Evolutionary conservation across 139 green algal species (phyloP).

Genomic region (Chlamydomonas incerta): DNA sequence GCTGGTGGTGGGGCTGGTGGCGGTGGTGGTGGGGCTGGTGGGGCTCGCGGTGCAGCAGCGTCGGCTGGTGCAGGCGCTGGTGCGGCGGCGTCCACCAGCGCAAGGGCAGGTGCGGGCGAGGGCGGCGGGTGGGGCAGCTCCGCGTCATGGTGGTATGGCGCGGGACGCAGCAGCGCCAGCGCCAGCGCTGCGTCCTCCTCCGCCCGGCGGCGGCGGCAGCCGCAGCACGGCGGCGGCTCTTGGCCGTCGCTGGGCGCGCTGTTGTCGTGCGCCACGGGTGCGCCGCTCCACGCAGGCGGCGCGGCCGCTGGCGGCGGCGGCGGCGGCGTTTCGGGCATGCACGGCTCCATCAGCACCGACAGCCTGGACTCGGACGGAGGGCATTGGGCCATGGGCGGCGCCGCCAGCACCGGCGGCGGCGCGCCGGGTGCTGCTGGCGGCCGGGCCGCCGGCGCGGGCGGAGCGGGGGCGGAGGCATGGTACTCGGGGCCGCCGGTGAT

Average conservation of each 20-base stretch:
- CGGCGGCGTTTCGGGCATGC: background rate
- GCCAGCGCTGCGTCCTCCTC: background rate
- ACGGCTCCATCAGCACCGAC: conserved; percentile 29
- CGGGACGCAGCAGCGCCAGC: too few species aligned
- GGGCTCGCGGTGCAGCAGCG: background rate
- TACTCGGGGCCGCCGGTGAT: conserved; percentile 12
- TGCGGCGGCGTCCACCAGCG: too few species aligned
- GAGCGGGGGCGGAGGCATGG: background rate
- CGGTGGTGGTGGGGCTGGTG: background rate
- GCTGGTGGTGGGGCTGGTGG: background rate
- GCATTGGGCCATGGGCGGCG: conserved; percentile 37
- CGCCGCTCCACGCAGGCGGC: too few species aligned
- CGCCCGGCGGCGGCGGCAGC: background rate
- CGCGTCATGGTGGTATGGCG: too few species aligned
- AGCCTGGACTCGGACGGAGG: conserved; percentile 34
- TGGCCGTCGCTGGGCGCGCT: conserved; percentile 24
- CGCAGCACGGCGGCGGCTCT: background rate
- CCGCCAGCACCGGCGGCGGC: background rate
- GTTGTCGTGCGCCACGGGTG: background rate
- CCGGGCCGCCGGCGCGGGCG: too few species aligned
- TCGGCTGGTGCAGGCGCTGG: too few species aligned
- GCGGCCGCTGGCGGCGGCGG: background rate
- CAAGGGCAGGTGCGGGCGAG: background rate
- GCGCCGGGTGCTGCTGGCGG: too few species aligned
- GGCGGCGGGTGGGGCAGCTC: background rate